phyloP scores from a whole-genome alignment of 306 rosid genomes.

The Fagus sylvatica region DNA sequence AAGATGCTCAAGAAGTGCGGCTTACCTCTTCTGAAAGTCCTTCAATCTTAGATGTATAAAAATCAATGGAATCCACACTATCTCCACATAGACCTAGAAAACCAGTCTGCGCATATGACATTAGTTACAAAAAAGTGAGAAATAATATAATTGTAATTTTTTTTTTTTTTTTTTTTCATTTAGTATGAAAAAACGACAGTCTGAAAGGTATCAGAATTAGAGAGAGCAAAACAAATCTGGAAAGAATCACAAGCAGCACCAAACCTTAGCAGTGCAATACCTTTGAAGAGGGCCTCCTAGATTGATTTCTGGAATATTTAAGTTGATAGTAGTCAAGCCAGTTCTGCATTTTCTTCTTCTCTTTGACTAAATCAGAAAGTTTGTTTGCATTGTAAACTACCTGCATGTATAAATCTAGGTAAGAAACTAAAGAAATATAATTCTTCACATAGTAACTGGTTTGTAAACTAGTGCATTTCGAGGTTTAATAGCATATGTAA shows the following conservation, averaged over 20 bases:
- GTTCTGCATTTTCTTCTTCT: conserved; percentile 75
- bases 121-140: conserved; percentile 10
- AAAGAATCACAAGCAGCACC: conserved; percentile 10
- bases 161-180: neutral
- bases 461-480: neutral
- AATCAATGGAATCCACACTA: conserved; percentile 75
- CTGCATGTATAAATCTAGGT: conserved; percentile 45
- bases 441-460: neutral
- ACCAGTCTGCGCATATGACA: conserved; percentile 73
- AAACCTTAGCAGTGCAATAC: conserved; percentile 40
- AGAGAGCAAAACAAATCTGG: neutral
- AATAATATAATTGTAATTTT: neutral
- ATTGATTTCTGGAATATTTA: conserved; percentile 68
- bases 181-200: neutral
- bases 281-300: conserved; percentile 65
- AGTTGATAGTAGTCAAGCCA: conserved; percentile 93
- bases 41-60: conserved; percentile 55
- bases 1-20: conserved; percentile 14
- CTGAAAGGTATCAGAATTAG: neutral
- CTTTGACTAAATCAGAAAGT: conserved; percentile 68
- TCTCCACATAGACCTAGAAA: conserved; percentile 83
- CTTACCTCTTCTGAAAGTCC: conserved; percentile 67
- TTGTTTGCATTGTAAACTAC: conserved; percentile 81
- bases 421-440: conserved; percentile 21
- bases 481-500: neutral